Conservation (phyloP, 2,329 filamentous ascomycete species). For the Sarocladiaceae sp. region DNA sequence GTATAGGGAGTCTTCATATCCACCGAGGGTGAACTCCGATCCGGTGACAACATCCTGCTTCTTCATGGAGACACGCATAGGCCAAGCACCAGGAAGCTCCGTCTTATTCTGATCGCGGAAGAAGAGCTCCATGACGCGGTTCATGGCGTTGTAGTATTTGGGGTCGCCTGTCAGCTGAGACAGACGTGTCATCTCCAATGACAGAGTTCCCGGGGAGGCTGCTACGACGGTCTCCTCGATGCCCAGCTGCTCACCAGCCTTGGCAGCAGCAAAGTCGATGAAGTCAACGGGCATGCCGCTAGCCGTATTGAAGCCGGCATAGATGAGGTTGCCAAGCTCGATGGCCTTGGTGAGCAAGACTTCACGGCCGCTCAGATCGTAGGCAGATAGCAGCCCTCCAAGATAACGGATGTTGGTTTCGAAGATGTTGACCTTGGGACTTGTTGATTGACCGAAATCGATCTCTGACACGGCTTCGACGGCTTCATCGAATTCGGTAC, state of each 20-base stretch:
- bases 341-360: slow-evolving; percentile 60
- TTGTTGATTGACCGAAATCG: slow-evolving; percentile 51
- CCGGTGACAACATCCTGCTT: slow-evolving; percentile 36
- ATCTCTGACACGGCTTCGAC: slow-evolving; percentile 51
- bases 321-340: slow-evolving; percentile 64
- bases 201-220: slow-evolving; percentile 58
- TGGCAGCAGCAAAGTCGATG: slow-evolving; percentile 49
- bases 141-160: slow-evolving; percentile 69
- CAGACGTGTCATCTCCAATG: slow-evolving; percentile 78
- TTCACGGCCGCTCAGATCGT: slow-evolving; percentile 40
- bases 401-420: slow-evolving; percentile 89
- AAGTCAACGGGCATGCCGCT: slow-evolving; percentile 69
- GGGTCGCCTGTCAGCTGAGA: slow-evolving; percentile 65
- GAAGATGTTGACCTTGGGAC: slow-evolving; percentile 54
- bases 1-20: slow-evolving; percentile 48
- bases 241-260: slow-evolving; percentile 39
- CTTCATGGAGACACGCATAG: slow-evolving; percentile 54
- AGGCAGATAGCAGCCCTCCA: slow-evolving; percentile 65
- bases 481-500: slow-evolving; percentile 58
- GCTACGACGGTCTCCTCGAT: slow-evolving; percentile 67
- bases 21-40: slow-evolving; percentile 43
- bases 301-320: slow-evolving; percentile 71
- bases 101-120: slow-evolving; percentile 62
- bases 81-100: slow-evolving; percentile 68
- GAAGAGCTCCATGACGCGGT: slow-evolving; percentile 61